Evolutionary conservation across 169 alveolate genomes (phyloP).

Genomic region (Plasmodium relictum): DNA sequence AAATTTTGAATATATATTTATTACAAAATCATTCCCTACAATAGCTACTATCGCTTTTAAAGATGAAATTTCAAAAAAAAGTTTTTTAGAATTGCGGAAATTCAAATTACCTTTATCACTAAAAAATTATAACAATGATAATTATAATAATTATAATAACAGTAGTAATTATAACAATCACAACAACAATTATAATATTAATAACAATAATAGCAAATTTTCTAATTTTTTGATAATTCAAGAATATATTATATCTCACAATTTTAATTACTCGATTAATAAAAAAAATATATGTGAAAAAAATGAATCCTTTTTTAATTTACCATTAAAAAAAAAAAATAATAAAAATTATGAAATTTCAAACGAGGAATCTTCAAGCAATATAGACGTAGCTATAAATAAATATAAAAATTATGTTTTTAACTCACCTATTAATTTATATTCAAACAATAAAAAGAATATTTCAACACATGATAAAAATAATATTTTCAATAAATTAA

Average conservation of each 20-base stretch:
- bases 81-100: slow-evolving; percentile 17
- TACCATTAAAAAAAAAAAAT: not conserved
- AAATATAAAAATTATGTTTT: not conserved
- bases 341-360: not conserved
- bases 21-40: slow-evolving; percentile 46
- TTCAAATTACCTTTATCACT: slow-evolving; percentile 22
- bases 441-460: not conserved
- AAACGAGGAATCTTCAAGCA: not conserved
- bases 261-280: not conserved
- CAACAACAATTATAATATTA: not conserved
- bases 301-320: slow-evolving; percentile 2
- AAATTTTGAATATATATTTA: slow-evolving; percentile 36
- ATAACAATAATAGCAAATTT: slow-evolving; percentile 3
- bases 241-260: slow-evolving; percentile 23
- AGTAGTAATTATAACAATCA: slow-evolving; percentile 4
- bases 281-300: slow-evolving; percentile 1
- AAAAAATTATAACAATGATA: not conserved
- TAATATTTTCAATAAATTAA: not conserved
- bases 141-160: not conserved
- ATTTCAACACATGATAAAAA: not conserved
- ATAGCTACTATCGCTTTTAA: slow-evolving; percentile 54
- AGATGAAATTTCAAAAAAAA: slow-evolving; percentile 8
- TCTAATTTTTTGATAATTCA: slow-evolving; percentile 24
- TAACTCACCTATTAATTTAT: not conserved
- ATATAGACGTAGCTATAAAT: not conserved